These are phyloP conservation scores for Ogataea kodamae DNA, from an alignment of 805 yeast species.

Conservation along the genomic window DNA sequence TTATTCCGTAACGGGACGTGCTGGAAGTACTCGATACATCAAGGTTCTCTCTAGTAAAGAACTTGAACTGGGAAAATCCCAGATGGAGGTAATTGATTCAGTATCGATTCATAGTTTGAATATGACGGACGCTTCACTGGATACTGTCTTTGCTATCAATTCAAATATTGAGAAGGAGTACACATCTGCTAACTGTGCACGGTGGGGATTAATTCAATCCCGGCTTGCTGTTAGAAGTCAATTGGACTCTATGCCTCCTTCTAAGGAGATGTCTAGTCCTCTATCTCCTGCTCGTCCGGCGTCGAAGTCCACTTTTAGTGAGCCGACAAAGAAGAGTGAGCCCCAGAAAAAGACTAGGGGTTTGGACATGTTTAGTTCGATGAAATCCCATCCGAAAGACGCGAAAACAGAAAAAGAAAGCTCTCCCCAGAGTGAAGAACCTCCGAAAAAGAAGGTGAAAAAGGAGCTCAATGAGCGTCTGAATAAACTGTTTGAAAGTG, in stretches of 20 bases:
- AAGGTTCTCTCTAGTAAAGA: conserved; percentile 12
- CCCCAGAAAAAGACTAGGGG: conserved; percentile 6
- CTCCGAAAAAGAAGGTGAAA: conserved; percentile 20
- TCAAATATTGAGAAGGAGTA: conserved; percentile 9
- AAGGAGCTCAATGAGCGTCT: conserved; percentile 16
- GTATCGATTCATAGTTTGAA: conserved; percentile 26
- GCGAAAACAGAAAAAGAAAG: conserved; percentile 6
- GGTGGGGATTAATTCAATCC: conserved; percentile 28
- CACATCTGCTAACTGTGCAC: conserved; percentile 18
- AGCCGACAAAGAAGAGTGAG: conserved; percentile 11
- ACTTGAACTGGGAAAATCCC: conserved; percentile 17
- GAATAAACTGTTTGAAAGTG: conserved; percentile 24
- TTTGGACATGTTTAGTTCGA: conserved; percentile 7
- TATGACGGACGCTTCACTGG: conserved; percentile 15
- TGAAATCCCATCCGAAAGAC: conserved; percentile 12
- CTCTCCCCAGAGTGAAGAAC: conserved; percentile 10
- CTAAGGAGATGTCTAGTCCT: background rate
- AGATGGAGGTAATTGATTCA: conserved; percentile 14
- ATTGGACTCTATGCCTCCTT: too few species aligned
- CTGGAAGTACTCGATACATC: conserved; percentile 12
- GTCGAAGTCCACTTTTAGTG: conserved; percentile 17
- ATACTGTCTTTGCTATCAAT: conserved; percentile 22
- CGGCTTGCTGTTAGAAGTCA: conserved; percentile 12
- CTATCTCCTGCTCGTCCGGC: conserved; percentile 16
- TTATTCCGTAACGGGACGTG: conserved; percentile 17